Percentiles rank a stretch among this genome's conserved stretches.
phyloP scores from a whole-genome alignment of 345 rosid species.

The Tarenaya hassleriana region DNA sequence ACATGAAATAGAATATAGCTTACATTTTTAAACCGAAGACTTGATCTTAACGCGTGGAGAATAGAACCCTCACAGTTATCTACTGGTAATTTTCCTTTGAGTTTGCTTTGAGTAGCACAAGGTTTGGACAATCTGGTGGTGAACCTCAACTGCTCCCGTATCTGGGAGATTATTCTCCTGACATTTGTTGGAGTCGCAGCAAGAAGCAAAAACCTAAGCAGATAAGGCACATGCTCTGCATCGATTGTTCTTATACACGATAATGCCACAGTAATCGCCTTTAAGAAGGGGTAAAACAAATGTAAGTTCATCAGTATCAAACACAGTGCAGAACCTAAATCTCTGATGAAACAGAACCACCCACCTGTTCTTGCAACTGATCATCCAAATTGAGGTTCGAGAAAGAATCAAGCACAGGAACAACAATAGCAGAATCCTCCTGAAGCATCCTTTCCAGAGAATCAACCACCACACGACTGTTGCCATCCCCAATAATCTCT shows the following conservation, averaged over 20 bases:
- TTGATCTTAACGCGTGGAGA: constrained; percentile 69
- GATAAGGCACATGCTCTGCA: constrained; percentile 62
- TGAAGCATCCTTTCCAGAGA: constrained; percentile 68
- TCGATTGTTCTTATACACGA: constrained; percentile 70
- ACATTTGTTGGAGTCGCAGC: constrained; percentile 62
- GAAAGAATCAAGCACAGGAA: constrained; percentile 70
- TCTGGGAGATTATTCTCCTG: constrained; percentile 61
- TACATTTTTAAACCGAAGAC: constrained; percentile 75
- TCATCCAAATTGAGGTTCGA: constrained; percentile 66
- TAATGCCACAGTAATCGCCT: constrained; percentile 67
- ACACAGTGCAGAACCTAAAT: constrained; percentile 9
- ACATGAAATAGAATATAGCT: constrained; percentile 20
- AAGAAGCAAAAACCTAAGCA: constrained; percentile 70
- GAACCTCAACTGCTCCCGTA: constrained; percentile 66
- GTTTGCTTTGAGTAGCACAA: constrained; percentile 39
- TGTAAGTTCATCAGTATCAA: constrained; percentile 10
- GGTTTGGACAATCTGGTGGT: constrained; percentile 43
- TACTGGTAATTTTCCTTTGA: constrained; percentile 53
- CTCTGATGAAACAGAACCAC: constrained; percentile 10
- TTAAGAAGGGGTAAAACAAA: constrained; percentile 15
- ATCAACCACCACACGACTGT: constrained; percentile 43
- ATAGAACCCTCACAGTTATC: constrained; percentile 54
- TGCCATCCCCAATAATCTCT: constrained; percentile 68
- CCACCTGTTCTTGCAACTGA: constrained; percentile 67
- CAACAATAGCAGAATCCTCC: constrained; percentile 64